These are phyloP conservation scores for Euphorbia lathyris DNA, from an alignment of 345 rosid species.

Conservation along the genomic window DNA sequence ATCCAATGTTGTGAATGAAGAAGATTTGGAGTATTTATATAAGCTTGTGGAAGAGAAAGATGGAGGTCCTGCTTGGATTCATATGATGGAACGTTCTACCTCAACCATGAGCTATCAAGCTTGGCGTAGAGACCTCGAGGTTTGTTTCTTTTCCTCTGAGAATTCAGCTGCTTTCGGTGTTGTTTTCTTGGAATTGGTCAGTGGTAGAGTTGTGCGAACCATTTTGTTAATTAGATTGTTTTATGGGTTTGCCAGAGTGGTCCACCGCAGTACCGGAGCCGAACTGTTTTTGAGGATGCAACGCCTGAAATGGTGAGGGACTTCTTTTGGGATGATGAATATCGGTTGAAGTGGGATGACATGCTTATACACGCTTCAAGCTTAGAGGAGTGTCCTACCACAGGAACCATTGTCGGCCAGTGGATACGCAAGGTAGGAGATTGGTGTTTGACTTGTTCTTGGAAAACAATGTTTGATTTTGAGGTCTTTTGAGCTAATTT, in stretches of 20 bases:
- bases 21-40: constrained; percentile 65
- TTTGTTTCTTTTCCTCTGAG: constrained; percentile 22
- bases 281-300: constrained; percentile 83
- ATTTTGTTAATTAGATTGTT: constrained; percentile 24
- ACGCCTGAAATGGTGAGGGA: constrained; percentile 87
- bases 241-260: constrained; percentile 49
- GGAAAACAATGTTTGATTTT: constrained; percentile 7
- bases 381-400: constrained; percentile 62
- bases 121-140: constrained; percentile 90
- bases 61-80: constrained; percentile 94
- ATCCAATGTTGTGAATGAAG: constrained; percentile 44
- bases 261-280: constrained; percentile 86
- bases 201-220: constrained; percentile 2
- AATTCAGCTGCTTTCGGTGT: background rate
- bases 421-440: constrained; percentile 88
- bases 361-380: constrained; percentile 64
- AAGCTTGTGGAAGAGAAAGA: constrained; percentile 82
- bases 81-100: constrained; percentile 86
- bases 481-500: constrained; percentile 11
- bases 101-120: constrained; percentile 74
- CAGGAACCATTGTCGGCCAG: constrained; percentile 79
- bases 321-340: constrained; percentile 97
- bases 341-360: constrained; percentile 79
- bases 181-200: background rate
- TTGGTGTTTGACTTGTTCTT: background rate